Evolutionary conservation across 345 rosid species (phyloP), one percentile per base, ranked within the genome.

Genomic region (Aquilaria malaccensis): DNA sequence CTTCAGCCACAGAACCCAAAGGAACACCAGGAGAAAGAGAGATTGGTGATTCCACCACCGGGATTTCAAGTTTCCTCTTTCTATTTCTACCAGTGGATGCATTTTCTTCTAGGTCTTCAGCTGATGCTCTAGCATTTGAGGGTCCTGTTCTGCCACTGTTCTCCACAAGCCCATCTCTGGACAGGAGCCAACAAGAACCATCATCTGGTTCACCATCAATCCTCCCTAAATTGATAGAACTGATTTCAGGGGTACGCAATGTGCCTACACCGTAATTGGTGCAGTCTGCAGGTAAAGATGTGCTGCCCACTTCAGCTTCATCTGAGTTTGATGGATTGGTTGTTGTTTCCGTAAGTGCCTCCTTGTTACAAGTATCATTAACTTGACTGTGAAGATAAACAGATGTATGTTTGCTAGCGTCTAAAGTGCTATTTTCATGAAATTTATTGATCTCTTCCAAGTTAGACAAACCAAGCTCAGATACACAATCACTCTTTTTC

Each of bases 41-140:
- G 55, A 62, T 73, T 49, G 79, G 70, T 55, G 62, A 63, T 72
- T 77, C 79, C 56, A 78, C 67, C 60, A 67, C 63, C 72, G 64
- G 59, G 12, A 51, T 62, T 64, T 63, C 64, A 43, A 41, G 33
- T 45, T 59, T 64, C 52, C 69, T 56, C 51, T 63, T 3, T 37
- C 43, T 66, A 33, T 45, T 71, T 13, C 55, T 37, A 50, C 13
- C 29, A 10, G 67, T 65, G 53, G 64, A 54, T 53, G 70, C 59
- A 74, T 63, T 64, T 67, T 68, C 66, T 60, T 61, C 70, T 55
- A 13, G 33, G 59, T 69, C 72, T 65, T 68, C 73, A 10, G 15
- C 46, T 48, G 78, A 74, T 47, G 54, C 22, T 31, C 10, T 33
- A 45, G 33, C 33, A 64, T 30, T 58, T 51, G 58, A 51, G 22